phyloP scores from a whole-genome alignment of 441 rosid genomes.

The Erysimum cheiri region DNA sequence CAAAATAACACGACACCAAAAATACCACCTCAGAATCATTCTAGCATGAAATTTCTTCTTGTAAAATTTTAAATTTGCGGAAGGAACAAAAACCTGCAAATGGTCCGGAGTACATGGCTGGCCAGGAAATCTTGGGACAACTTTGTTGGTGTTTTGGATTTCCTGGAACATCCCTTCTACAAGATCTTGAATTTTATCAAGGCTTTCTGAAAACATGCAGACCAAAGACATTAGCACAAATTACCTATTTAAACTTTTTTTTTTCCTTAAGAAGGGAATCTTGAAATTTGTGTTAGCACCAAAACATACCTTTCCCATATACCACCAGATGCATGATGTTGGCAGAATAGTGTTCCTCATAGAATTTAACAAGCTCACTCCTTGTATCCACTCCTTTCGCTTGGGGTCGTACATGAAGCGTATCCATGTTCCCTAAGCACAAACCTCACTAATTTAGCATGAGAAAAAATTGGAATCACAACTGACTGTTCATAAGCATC shows the following conservation, averaged over 20 bases:
- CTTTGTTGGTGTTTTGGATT: constrained; percentile 62
- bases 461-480: constrained; percentile 11
- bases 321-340: constrained; percentile 88
- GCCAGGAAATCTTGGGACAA: constrained; percentile 64
- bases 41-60: constrained; percentile 11
- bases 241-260: not conserved
- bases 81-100: constrained; percentile 64
- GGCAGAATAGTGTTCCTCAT: constrained; percentile 84
- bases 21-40: constrained; percentile 37
- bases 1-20: constrained; percentile 48
- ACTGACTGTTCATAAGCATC: constrained; percentile 17
- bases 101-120: constrained; percentile 85
- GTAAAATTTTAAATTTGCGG: not conserved
- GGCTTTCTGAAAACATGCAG: constrained; percentile 63
- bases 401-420: constrained; percentile 83
- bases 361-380: constrained; percentile 80
- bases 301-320: constrained; percentile 74
- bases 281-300: constrained; percentile 13
- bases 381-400: constrained; percentile 81
- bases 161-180: constrained; percentile 78
- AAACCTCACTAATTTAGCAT: constrained; percentile 34
- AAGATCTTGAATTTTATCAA: constrained; percentile 68
- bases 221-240: constrained; percentile 22
- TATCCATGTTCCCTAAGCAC: constrained; percentile 81
- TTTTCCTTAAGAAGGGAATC: not conserved